Evolutionary conservation across 495 filamentous ascomycete species (phyloP).

Genomic region (Apodospora peruviana): DNA sequence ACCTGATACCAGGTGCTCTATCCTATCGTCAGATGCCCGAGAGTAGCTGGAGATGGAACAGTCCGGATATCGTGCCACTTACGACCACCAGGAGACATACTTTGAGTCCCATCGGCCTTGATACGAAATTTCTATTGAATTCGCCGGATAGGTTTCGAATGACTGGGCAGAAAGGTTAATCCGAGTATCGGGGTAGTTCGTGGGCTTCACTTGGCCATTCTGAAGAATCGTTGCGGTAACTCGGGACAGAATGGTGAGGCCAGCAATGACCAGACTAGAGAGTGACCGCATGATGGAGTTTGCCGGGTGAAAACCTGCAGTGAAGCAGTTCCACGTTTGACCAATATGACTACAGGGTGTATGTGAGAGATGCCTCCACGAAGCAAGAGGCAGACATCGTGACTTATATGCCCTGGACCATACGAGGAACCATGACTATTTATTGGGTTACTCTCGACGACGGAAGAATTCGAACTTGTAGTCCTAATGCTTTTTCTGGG

Average conservation of each 20-base stretch:
- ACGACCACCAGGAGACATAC: constrained; percentile 61
- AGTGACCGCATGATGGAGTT: constrained; percentile 12
- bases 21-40: not conserved
- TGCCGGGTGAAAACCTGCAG: not conserved
- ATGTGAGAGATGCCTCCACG: no score
- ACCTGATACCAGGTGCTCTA: constrained; percentile 57
- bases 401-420: not conserved
- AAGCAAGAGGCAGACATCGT: no score
- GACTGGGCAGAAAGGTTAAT: constrained; percentile 31
- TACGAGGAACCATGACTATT: not conserved
- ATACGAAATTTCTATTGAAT: constrained; percentile 58
- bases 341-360: not conserved
- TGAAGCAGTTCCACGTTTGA: not conserved
- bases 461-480: no score
- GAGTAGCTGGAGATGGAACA: not conserved
- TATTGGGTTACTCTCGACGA: no score
- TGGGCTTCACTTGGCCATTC: constrained; percentile 53
- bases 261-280: constrained; percentile 19
- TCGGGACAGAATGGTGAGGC: constrained; percentile 15
- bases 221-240: constrained; percentile 50
- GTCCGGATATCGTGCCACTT: no score
- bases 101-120: constrained; percentile 66
- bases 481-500: no score
- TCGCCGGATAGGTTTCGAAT: constrained; percentile 47
- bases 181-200: constrained; percentile 43